Conservation (phyloP, 805 yeast genomes). For the Sugiyamaella floridensis region DNA sequence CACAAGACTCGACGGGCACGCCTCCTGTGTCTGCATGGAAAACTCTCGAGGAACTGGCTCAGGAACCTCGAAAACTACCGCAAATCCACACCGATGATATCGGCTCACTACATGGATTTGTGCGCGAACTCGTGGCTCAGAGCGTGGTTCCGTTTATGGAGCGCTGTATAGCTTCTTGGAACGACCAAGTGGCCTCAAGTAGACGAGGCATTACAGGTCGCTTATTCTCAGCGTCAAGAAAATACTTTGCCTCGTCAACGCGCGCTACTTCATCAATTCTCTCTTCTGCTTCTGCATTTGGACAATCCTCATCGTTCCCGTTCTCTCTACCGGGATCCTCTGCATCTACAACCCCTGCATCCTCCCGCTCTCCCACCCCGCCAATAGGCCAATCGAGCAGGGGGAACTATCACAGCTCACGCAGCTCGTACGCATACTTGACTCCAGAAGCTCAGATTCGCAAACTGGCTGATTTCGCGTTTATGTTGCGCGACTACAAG, state of each 20-base stretch:
- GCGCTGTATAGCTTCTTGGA: slow-evolving; percentile 72
- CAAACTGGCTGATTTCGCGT: slow-evolving; percentile 85
- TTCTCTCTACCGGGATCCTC: slow-evolving; percentile 16
- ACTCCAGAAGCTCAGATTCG: slow-evolving; percentile 69
- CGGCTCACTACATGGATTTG: slow-evolving; percentile 33
- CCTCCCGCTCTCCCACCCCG: slow-evolving; percentile 17
- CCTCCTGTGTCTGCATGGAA: slow-evolving; percentile 3
- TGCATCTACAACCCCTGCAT: slow-evolving; percentile 4
- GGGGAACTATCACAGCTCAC: slow-evolving; percentile 37
- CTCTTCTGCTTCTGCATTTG: slow-evolving; percentile 26
- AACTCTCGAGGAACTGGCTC: not conserved
- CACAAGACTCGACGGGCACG: slow-evolving; percentile 9
- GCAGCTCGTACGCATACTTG: slow-evolving; percentile 48
- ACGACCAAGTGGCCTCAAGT: slow-evolving; percentile 70
- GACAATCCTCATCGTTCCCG: slow-evolving; percentile 10
- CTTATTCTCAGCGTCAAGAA: slow-evolving; percentile 58
- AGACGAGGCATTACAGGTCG: slow-evolving; percentile 70
- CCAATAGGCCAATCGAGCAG: slow-evolving; percentile 1
- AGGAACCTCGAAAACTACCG: not conserved
- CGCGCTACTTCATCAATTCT: slow-evolving; percentile 24
- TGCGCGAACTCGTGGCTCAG: slow-evolving; percentile 44
- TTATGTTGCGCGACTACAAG: slow-evolving; percentile 84
- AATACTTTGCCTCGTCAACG: slow-evolving; percentile 35
- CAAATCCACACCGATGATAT: slow-evolving; percentile 32
- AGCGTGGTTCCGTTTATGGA: slow-evolving; percentile 79